These are phyloP conservation scores for Exserohilum rostratum DNA, from an alignment of 2,329 filamentous ascomycete genomes.

Conservation along the genomic window DNA sequence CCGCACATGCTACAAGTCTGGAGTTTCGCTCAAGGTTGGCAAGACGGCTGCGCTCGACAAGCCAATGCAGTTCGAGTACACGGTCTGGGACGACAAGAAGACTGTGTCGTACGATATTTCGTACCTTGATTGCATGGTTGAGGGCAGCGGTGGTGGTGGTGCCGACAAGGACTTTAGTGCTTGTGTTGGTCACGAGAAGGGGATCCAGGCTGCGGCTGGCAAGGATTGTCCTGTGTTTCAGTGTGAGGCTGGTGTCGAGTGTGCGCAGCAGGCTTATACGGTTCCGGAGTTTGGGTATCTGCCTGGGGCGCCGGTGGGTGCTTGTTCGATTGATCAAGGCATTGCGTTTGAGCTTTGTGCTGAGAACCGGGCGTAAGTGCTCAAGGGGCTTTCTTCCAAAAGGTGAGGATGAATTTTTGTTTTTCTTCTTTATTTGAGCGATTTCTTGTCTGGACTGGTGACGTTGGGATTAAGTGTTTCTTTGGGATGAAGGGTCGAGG, in stretches of 20 bases:
- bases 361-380: conserved; percentile 1
- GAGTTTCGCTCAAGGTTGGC: conserved; percentile 20
- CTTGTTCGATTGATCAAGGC: conserved; percentile 11
- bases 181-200: conserved; percentile 20
- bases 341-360: conserved; percentile 24
- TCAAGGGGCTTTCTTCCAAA: too few species aligned
- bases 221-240: conserved; percentile 5
- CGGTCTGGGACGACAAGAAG: conserved; percentile 11
- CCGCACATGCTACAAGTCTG: conserved; percentile 9
- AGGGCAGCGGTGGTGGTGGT: too few species aligned
- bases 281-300: conserved; percentile 17
- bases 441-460: neutral
- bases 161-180: conserved; percentile 12
- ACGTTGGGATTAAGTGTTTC: too few species aligned
- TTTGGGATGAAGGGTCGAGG: too few species aligned
- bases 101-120: conserved; percentile 22
- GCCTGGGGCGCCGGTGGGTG: conserved; percentile 17
- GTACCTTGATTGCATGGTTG: conserved; percentile 22
- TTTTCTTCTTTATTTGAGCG: neutral
- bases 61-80: conserved; percentile 26
- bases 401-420: too few species aligned
- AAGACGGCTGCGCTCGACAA: conserved; percentile 3
- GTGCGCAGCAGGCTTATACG: conserved; percentile 17
- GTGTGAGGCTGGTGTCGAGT: conserved; percentile 13
- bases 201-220: conserved; percentile 19